Evolutionary conservation across 2,329 filamentous ascomycete genomes (phyloP).

Genomic region (Ophiocordyceps camponoti-floridani): DNA sequence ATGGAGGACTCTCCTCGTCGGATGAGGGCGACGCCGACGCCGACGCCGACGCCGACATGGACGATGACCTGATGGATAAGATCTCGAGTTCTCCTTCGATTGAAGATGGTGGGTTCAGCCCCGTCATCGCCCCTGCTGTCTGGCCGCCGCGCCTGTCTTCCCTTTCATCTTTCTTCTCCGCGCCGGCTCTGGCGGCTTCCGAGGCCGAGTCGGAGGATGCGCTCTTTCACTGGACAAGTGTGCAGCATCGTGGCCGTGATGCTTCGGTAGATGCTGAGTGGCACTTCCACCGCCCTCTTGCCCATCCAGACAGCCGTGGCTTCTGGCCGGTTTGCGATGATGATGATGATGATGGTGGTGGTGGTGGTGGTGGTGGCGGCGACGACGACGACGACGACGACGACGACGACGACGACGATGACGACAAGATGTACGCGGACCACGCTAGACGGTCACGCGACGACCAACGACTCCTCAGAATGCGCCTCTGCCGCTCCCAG

Average conservation of each 20-base stretch:
- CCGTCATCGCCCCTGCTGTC: slow-evolving; percentile 14
- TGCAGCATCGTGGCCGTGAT: slow-evolving; percentile 2
- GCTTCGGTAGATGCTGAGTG: slow-evolving; percentile 6
- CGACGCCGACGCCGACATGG: slow-evolving; percentile 60
- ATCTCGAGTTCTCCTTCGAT: slow-evolving; percentile 98
- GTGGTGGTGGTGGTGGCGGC: too few species aligned
- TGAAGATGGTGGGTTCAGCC: slow-evolving; percentile 81
- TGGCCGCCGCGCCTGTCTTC: slow-evolving; percentile 28
- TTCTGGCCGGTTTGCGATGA: too few species aligned
- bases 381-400: slow-evolving; percentile 12
- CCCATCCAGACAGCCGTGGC: too few species aligned
- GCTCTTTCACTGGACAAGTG: slow-evolving; percentile 6
- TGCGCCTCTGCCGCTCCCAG: background rate
- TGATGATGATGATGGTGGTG: too few species aligned
- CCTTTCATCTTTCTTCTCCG: slow-evolving; percentile 13
- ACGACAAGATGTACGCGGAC: too few species aligned
- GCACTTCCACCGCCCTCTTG: slow-evolving; percentile 12
- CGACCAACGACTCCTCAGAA: too few species aligned
- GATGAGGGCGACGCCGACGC: slow-evolving; percentile 45
- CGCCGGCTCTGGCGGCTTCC: slow-evolving; percentile 8
- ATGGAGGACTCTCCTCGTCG: slow-evolving; percentile 33
- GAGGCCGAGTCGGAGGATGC: slow-evolving; percentile 2
- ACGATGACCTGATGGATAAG: slow-evolving; percentile 93
- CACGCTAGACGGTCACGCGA: too few species aligned
- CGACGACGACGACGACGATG: slow-evolving; percentile 10